Evolutionary conservation across 176 grass and related monocot species (phyloP).

Genomic region (Alopecurus myosuroides): DNA sequence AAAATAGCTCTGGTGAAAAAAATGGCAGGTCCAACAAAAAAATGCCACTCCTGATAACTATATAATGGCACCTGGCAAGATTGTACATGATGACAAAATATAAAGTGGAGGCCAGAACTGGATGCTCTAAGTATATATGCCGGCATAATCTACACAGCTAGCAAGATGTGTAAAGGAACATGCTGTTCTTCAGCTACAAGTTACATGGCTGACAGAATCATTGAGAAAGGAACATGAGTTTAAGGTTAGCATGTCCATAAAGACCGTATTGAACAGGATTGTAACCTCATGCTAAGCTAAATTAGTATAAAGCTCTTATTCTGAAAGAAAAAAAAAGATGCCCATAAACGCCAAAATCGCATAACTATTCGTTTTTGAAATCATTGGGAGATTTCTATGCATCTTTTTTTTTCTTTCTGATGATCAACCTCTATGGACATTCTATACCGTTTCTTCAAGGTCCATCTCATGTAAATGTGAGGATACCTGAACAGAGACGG

Average conservation of each 20-base stretch:
- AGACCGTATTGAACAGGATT: too few relatives aligned
- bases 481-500: neutral
- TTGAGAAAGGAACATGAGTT: neutral
- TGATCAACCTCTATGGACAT: neutral
- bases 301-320: too few relatives aligned
- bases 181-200: constrained; percentile 13
- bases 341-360: neutral
- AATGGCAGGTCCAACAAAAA: neutral
- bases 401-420: neutral
- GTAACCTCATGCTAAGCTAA: too few relatives aligned
- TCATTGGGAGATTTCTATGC: neutral
- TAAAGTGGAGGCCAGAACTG: constrained; percentile 23
- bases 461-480: neutral
- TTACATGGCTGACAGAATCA: neutral
- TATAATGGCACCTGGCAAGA: neutral
- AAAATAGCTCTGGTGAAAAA: neutral
- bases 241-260: neutral
- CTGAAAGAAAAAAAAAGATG: too few relatives aligned
- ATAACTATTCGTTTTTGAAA: neutral
- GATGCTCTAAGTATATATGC: neutral
- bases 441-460: neutral
- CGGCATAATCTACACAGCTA: constrained; percentile 12
- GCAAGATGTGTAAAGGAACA: neutral
- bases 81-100: neutral
- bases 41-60: neutral